phyloP scores from a whole-genome alignment of 768 basidiomycete genomes.

The Trametes maxima region DNA sequence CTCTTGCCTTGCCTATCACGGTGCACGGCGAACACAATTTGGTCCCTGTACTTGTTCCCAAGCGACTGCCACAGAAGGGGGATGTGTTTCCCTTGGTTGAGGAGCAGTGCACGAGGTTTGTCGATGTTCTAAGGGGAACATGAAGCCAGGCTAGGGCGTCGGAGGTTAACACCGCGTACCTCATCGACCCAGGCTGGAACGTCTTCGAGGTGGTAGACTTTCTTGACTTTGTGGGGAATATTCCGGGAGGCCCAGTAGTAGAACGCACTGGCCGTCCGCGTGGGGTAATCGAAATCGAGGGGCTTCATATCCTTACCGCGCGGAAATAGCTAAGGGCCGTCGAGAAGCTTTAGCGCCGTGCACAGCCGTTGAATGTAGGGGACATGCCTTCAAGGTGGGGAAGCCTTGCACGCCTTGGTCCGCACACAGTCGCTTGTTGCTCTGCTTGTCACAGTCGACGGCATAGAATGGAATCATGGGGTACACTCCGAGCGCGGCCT shows the following conservation, averaged over 20 bases:
- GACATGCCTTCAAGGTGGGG: slow-evolving; percentile 80
- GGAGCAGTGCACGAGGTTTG: slow-evolving; percentile 60
- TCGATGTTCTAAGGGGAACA: slow-evolving; percentile 37
- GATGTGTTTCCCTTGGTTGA: slow-evolving; percentile 75
- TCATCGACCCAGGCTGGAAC: slow-evolving; percentile 68
- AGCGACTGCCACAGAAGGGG: slow-evolving; percentile 84
- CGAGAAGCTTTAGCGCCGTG: neutral
- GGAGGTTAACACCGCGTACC: slow-evolving; percentile 44
- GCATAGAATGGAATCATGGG: slow-evolving; percentile 89
- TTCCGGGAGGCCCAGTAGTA: slow-evolving; percentile 76
- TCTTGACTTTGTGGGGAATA: slow-evolving; percentile 71
- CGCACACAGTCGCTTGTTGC: slow-evolving; percentile 81
- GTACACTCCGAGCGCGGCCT: slow-evolving; percentile 75
- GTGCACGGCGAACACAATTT: slow-evolving; percentile 63
- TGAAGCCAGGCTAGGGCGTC: neutral
- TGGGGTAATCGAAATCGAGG: slow-evolving; percentile 64
- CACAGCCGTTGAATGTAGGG: neutral
- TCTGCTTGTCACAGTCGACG: slow-evolving; percentile 86
- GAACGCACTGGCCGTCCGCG: slow-evolving; percentile 72
- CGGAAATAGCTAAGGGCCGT: slow-evolving; percentile 65
- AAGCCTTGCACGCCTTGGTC: slow-evolving; percentile 89
- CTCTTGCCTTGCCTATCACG: slow-evolving; percentile 67
- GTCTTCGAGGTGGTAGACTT: slow-evolving; percentile 56
- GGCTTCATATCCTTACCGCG: slow-evolving; percentile 65
- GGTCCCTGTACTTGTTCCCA: slow-evolving; percentile 67